phyloP scores from a whole-genome alignment of 2,329 filamentous ascomycete genomes.

The Pseudogymnoascus sp. region DNA sequence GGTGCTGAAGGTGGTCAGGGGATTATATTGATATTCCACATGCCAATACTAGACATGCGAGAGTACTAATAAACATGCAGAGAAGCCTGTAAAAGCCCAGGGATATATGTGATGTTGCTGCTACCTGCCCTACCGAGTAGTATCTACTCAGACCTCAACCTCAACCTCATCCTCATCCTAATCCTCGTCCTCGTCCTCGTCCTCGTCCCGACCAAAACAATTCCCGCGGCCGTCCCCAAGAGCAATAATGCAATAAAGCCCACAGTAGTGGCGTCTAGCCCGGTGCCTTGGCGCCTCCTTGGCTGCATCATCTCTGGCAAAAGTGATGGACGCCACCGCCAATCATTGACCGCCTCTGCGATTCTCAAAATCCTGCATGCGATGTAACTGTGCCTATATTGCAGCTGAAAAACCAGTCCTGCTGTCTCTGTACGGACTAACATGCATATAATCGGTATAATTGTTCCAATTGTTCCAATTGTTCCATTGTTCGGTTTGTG shows the following conservation, averaged over 20 bases:
- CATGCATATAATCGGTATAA: background rate
- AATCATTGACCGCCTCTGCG: background rate
- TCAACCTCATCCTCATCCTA: too few species aligned
- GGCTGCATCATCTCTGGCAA: background rate
- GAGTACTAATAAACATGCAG: too few species aligned
- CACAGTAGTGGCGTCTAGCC: conserved; percentile 6
- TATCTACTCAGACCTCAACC: background rate
- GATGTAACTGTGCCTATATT: background rate
- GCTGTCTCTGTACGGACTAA: background rate
- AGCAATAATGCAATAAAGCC: background rate
- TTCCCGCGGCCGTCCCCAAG: background rate
- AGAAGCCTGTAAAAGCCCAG: background rate
- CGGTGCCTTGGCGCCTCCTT: background rate
- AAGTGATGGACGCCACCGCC: background rate
- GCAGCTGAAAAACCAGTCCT: background rate
- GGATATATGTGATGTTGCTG: background rate
- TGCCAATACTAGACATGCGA: too few species aligned
- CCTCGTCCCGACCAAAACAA: background rate
- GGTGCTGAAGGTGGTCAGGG: too few species aligned
- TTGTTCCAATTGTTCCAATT: background rate
- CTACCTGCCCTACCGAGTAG: too few species aligned
- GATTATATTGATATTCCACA: too few species aligned
- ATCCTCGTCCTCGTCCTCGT: too few species aligned
- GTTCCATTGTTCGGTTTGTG: background rate
- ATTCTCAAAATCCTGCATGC: background rate